Base-by-base conservation (phyloP, 768 basidiomycete genomes). In the Polyporus arcularius region DNA sequence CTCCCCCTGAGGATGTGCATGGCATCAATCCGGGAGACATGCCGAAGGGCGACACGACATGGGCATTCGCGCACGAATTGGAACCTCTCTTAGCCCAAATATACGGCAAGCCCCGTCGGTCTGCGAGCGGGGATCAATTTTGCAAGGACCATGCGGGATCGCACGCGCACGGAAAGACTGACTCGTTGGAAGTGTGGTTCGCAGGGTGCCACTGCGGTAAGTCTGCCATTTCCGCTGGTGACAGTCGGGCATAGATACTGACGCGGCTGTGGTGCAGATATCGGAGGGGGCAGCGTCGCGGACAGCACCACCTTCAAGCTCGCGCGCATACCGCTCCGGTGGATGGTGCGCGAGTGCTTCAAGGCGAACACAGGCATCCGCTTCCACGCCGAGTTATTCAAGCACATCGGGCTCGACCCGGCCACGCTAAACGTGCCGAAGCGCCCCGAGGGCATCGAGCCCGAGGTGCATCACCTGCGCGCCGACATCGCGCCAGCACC, bases 131-230 rank as follows among this genome's bases (percentile, higher is more conserved):
- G 35, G 7, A 35, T 1, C 7, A 35, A 6, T 35, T 35, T 35
- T 12, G 47, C 35, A 69, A 58, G 58, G 65, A 70, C 35, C 35
- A 35, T 11, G 35, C 35, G 35, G 35, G 7, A 14, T 53, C 60
- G 28, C 41, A 41, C n/a, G 46, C 41, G 21, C 21, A 26, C 21
- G 21, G 21, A 26, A 46, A 70, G 54, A 91, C 90, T 0, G 75
- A 91, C 59, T 83, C 90, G 4, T 78, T 83, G 47, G 90, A 93
- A 64, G 91, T 93, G 1, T 92, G 91, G 90, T 93, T 92, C 65
- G 72, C 89, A 2, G 90, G 90, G 0, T 84, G 81, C 65, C 90
- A 92, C 64, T 83, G 83, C 46, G 89, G 90, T 89, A 64, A 30
- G 80, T 73, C 28, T 32, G 21, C 21, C 21, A 26, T 26, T 26